These are phyloP conservation scores for Rhynchosporium agropyri DNA, from an alignment of 2,329 filamentous ascomycete genomes.

Conservation along the genomic window DNA sequence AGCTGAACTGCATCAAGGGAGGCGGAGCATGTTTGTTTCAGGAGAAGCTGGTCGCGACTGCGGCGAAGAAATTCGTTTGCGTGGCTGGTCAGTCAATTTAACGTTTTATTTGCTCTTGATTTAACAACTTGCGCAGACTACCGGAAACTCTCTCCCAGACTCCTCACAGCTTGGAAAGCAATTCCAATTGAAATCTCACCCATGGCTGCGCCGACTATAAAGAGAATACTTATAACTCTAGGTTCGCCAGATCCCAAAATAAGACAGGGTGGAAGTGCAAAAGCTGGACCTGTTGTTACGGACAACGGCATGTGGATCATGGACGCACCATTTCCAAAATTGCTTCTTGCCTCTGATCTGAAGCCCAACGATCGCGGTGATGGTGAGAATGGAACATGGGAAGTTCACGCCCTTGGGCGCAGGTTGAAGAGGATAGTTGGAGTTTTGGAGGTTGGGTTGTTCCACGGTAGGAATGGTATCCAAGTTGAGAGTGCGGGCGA, in stretches of 20 bases:
- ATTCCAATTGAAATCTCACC: slow-evolving; percentile 95
- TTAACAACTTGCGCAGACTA: slow-evolving; percentile 63
- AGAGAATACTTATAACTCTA: slow-evolving; percentile 70
- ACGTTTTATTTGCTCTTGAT: neutral
- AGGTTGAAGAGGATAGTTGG: slow-evolving; percentile 81
- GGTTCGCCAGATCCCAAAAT: slow-evolving; percentile 73
- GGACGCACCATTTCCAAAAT: slow-evolving; percentile 81
- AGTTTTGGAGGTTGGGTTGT: slow-evolving; percentile 89
- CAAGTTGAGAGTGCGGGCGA: slow-evolving; percentile 63
- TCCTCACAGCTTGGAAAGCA: slow-evolving; percentile 76
- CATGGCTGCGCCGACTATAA: slow-evolving; percentile 76
- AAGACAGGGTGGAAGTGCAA: slow-evolving; percentile 71
- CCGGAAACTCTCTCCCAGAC: slow-evolving; percentile 78
- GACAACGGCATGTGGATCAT: slow-evolving; percentile 90
- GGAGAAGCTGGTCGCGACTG: slow-evolving; percentile 90
- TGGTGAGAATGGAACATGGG: slow-evolving; percentile 71
- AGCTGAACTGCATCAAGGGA: slow-evolving; percentile 96
- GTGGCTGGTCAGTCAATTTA: slow-evolving; percentile 68
- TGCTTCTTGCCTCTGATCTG: slow-evolving; percentile 64
- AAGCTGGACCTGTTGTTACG: slow-evolving; percentile 81
- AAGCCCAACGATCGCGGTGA: slow-evolving; percentile 50
- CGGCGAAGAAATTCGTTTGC: slow-evolving; percentile 83
- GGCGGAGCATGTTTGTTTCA: slow-evolving; percentile 97
- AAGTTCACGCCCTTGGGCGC: slow-evolving; percentile 73
- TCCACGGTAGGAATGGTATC: slow-evolving; percentile 78